Base-by-base conservation (phyloP, 805 yeast species). In the Candida oleophila region DNA sequence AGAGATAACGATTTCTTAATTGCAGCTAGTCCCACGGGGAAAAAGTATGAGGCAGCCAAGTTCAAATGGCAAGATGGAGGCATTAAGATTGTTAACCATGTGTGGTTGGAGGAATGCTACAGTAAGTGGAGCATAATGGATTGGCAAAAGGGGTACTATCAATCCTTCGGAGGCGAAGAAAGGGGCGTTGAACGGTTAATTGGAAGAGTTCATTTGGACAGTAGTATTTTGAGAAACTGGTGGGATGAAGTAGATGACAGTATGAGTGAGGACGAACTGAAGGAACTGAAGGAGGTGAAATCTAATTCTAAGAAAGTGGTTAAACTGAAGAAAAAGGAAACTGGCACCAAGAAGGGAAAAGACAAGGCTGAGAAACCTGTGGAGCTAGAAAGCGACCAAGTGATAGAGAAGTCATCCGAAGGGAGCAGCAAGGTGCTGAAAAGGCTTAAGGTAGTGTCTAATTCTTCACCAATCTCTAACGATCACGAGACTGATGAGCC, bases 91-190 rank as follows among this genome's bases (percentile, higher is more conserved):
- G 83, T 88, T 1, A 90, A 87, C 57, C 96, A 89, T 64, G 59
- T 83, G 12, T 92, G 99, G 99, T 65, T 92, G 12, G 98, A 92
- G 58, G 91, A 87, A 45, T 78, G 89, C 37, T 92, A 76, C 49
- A 54, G 65, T 9, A 64, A 74, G 40, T 87, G 94, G 91, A 67
- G 65, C 43, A 53, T 73, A 3, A 74, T 77, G 53, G 80, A 82
- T 34, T 74, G 63, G 3, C 55, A 66, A 0, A 57, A 62, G 14
- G 71, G 78, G 2, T 69, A 78, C 28, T 88, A 80, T 62, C 60
- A 73, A 8, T 67, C 69, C 42, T 36, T 36, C 22, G 36, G 36
- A 4, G 66, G 80, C 36, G 66, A 62, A 21, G 56, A 68, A 2
- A 66, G 70, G 22, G 64, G 62, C 2, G 54, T 77, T 39, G 71